Percentiles rank a stretch among this genome's conserved stretches.
phyloP scores from a whole-genome alignment of 2,329 filamentous ascomycete genomes.

The Xylaria digitata region DNA sequence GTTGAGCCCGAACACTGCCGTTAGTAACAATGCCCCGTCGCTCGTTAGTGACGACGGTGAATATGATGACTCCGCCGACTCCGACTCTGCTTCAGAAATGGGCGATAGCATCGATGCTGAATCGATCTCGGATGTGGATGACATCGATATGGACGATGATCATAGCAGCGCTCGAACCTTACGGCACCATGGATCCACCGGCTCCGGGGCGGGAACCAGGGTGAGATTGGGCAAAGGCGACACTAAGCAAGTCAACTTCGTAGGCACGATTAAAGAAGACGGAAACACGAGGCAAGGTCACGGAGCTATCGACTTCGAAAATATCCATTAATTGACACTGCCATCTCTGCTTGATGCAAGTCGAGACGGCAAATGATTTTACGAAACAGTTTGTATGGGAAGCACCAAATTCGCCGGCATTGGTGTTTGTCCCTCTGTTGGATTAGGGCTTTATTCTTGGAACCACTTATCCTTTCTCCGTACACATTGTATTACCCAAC shows the following conservation, averaged over 20 bases:
- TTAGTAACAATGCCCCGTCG: conserved; percentile 81
- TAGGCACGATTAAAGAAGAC: conserved; percentile 61
- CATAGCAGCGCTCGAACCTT: conserved; percentile 58
- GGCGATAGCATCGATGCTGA: conserved; percentile 69
- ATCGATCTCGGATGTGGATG: conserved; percentile 69
- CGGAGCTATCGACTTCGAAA: conserved; percentile 35
- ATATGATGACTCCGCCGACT: conserved; percentile 76
- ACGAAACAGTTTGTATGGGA: conserved; percentile 28
- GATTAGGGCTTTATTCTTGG: conserved; percentile 39
- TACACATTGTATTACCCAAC: conserved; percentile 46
- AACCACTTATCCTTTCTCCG: conserved; percentile 33
- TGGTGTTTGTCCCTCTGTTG: conserved; percentile 35
- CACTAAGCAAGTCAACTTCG: conserved; percentile 66
- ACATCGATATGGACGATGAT: conserved; percentile 71
- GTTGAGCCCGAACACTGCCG: conserved; percentile 74
- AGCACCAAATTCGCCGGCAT: conserved; percentile 7
- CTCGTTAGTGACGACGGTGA: conserved; percentile 84
- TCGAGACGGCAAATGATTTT: conserved; percentile 29
- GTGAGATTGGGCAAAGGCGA: conserved; percentile 67
- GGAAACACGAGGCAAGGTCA: conserved; percentile 52
- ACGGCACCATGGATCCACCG: conserved; percentile 54
- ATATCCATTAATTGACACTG: conserved; percentile 20
- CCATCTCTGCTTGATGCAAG: conserved; percentile 11
- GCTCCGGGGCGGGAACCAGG: conserved; percentile 52
- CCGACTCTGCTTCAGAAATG: conserved; percentile 67